Conservation (phyloP, 352 stramenopile species). For the Phytophthora syringae region DNA sequence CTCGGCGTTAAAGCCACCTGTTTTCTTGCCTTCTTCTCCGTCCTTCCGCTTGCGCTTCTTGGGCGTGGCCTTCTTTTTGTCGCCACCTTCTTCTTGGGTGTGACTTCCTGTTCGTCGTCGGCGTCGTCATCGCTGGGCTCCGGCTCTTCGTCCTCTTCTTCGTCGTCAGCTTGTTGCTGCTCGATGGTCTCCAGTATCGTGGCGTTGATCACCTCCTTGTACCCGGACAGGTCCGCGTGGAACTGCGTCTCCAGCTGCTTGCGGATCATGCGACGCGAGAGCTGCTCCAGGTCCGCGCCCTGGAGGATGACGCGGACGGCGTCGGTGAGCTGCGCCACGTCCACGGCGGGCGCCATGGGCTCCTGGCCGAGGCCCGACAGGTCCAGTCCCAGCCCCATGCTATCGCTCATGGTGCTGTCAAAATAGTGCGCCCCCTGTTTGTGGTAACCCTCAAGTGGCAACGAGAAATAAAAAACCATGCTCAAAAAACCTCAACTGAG, state of each 20-base stretch:
- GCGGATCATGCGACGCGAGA: constrained; percentile 87
- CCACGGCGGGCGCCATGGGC: constrained; percentile 46
- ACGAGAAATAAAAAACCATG: no score
- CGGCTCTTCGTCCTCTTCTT: constrained; percentile 58
- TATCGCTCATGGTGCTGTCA: constrained; percentile 57
- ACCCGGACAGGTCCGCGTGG: constrained; percentile 72
- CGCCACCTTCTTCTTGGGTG: constrained; percentile 40
- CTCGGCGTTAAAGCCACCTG: constrained; percentile 81
- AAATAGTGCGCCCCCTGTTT: background rate
- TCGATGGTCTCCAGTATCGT: constrained; percentile 85
- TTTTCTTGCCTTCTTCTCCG: constrained; percentile 37
- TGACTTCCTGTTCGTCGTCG: constrained; percentile 43
- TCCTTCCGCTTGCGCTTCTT: constrained; percentile 67
- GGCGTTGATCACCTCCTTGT: constrained; percentile 88
- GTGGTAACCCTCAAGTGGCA: background rate
- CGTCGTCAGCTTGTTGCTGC: constrained; percentile 73
- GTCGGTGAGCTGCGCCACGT: constrained; percentile 67
- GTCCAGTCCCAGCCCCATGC: constrained; percentile 66
- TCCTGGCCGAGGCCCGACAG: constrained; percentile 57
- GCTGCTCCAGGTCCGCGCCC: constrained; percentile 83
- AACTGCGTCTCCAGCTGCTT: constrained; percentile 88
- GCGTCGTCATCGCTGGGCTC: constrained; percentile 58
- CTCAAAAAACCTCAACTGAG: background rate
- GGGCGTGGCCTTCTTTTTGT: constrained; percentile 63
- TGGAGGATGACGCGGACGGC: constrained; percentile 82